A percentile compares a stretch with the other conserved stretches of the same genome.
Conservation (phyloP, 2,329 filamentous ascomycete genomes). For the Neonectria punicea region DNA sequence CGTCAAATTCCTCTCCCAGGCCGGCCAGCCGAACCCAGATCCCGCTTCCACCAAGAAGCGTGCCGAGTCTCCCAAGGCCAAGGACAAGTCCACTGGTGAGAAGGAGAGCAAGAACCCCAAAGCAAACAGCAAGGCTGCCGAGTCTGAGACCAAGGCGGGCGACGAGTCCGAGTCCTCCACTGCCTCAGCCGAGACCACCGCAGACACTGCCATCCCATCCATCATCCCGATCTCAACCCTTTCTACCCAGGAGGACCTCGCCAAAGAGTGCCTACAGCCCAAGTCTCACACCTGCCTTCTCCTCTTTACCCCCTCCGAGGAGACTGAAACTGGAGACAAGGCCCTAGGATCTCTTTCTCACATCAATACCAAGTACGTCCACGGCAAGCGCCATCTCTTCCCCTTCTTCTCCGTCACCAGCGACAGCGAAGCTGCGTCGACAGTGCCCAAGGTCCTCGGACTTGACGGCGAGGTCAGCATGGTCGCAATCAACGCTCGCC, state of each 20-base stretch:
- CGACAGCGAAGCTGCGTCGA: conserved; percentile 53
- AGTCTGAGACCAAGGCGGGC: conserved; percentile 43
- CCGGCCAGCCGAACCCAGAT: conserved; percentile 81
- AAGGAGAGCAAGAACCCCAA: conserved; percentile 45
- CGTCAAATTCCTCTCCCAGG: conserved; percentile 83
- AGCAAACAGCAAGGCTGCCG: conserved; percentile 48
- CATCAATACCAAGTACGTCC: conserved; percentile 78
- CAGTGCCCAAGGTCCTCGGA: conserved; percentile 62
- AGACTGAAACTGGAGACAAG: conserved; percentile 62
- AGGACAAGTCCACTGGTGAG: conserved; percentile 50
- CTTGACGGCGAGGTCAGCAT: conserved; percentile 74
- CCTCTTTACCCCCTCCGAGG: conserved; percentile 70
- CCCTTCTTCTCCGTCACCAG: conserved; percentile 82
- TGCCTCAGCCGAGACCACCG: conserved; percentile 23
- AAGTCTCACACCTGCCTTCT: conserved; percentile 88
- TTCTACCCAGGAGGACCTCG: conserved; percentile 70
- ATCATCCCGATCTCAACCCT: conserved; percentile 75
- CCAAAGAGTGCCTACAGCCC: conserved; percentile 75
- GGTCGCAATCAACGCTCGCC: conserved; percentile 85
- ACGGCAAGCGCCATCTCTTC: conserved; percentile 76
- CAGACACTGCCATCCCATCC: conserved; percentile 48
- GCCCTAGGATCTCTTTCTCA: conserved; percentile 74
- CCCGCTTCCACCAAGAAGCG: conserved; percentile 59
- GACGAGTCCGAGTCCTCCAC: conserved; percentile 35
- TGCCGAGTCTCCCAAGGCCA: conserved; percentile 49